Evolutionary conservation across 2,329 filamentous ascomycete species (phyloP), one percentile per base, ranked within the genome.

Genomic region (Monilinia vaccinii-corymbosi): DNA sequence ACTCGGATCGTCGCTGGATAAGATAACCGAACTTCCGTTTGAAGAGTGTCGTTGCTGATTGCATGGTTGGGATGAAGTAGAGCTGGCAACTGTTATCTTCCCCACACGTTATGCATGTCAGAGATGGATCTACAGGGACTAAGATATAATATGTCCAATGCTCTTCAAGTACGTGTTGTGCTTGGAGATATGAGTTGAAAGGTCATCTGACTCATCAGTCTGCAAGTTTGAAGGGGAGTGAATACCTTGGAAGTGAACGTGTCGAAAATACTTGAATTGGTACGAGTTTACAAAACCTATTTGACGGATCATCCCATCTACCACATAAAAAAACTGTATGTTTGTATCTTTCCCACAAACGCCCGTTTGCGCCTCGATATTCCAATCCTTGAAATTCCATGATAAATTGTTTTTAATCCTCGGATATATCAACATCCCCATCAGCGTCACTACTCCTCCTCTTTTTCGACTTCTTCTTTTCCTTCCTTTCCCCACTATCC

Each of bases 401-500:
- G 44, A 52, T 34, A n/a, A 42, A 36, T 38, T 40, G 28, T 28
- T 53, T 46, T 46, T 46, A 59, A 16, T 59, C 57, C 28, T 59
- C 51, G 14, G 45, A 42, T 42, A 60, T 56, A 40, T 63, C 61
- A 23, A 51, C 44, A 44, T 55, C 51, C 9, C 51, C 51, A 55
- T 55, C 51, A 21, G 28, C 56, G 3, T 65, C 62, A 55, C 60
- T 64, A 28, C 46, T 61, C 50, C 56, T 60, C 45, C 32, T 52
- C 50, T 62, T 58, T 60, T 58, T 56, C 51, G 61, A 61, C 28
- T 64, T 64, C 47, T 64, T 64, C 40, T 62, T 62, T 59, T 66
- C 65, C 52, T 65, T 67, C 58, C 65, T 68, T 61, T 68, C 67
- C 28, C 68, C 62, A 6, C 61, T 62, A 11, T 62, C 66, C 14